Evolutionary conservation across 2,329 filamentous ascomycete species (phyloP).

Genomic region (Penicillium sp.): DNA sequence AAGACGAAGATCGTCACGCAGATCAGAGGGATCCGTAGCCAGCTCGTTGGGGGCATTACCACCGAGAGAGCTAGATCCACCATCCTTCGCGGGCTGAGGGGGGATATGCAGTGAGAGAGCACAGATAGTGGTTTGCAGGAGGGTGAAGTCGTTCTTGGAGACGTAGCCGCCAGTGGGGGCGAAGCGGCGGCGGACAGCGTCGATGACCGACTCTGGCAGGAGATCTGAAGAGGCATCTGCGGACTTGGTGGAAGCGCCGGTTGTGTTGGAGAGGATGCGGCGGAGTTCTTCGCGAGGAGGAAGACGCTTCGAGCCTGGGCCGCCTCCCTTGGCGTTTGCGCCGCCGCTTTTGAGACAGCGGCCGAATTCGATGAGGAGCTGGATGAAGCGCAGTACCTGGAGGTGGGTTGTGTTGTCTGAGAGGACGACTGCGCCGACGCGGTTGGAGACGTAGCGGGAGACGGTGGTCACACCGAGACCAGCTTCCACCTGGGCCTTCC

Average conservation of each 20-base stretch:
- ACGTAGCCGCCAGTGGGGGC: slow-evolving; percentile 39
- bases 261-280: slow-evolving; percentile 35
- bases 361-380: slow-evolving; percentile 46
- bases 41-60: slow-evolving; percentile 40
- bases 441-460: slow-evolving; percentile 47
- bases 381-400: slow-evolving; percentile 48
- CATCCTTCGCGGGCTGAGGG: slow-evolving; percentile 40
- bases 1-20: slow-evolving; percentile 46
- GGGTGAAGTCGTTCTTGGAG: slow-evolving; percentile 42
- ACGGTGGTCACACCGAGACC: slow-evolving; percentile 39
- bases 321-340: slow-evolving; percentile 25
- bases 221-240: slow-evolving; percentile 16
- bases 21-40: slow-evolving; percentile 47
- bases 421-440: slow-evolving; percentile 42
- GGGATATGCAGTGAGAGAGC: slow-evolving; percentile 49
- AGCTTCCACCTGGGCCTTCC: slow-evolving; percentile 41
- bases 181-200: slow-evolving; percentile 44
- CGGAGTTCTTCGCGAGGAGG: slow-evolving; percentile 44
- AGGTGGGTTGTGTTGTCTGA: slow-evolving; percentile 43
- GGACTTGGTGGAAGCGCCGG: slow-evolving; percentile 15
- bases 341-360: slow-evolving; percentile 36
- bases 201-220: slow-evolving; percentile 42
- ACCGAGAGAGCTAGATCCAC: slow-evolving; percentile 36
- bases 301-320: slow-evolving; percentile 42
- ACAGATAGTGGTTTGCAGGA: slow-evolving; percentile 49